Evolutionary conservation across 2,329 filamentous ascomycete genomes (phyloP), one percentile per base, ranked within the genome.

Genomic region (Colletotrichum ledebouriae): DNA sequence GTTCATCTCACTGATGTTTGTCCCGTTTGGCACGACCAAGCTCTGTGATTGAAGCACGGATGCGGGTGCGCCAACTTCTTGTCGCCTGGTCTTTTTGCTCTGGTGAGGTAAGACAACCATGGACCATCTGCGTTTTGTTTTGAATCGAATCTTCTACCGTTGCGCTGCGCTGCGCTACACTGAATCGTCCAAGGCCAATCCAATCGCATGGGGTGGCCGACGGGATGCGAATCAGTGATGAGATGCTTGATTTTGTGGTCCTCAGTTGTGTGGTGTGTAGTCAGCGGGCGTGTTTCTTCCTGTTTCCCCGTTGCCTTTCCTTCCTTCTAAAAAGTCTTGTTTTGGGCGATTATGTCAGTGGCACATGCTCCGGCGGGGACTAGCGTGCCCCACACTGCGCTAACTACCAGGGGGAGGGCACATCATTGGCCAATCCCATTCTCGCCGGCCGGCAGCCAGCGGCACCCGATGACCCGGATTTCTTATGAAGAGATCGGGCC

Each of bases 381-480:
- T 44, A 64, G 61, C 39, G 15, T n/a, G 41, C 12, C 17, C 47
- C 47, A 55, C 46, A 47, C 13, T 13, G 29, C 34, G 39, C 42
- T 41, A 34, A 61, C 46, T 49, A 10, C 47, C 47, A 56, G 42
- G 42, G 55, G 33, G 11, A 39, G 29, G 17, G 15, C 33, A 22
- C 47, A 22, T 55, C 55, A 68, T 68, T 60, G 65, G 61, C 9
- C 49, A 37, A 59, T 47, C 20, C 17, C 25, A 22, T 42, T 52
- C 33, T 47, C 44, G 39, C 37, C 44, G 46, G 25, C 60, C 64
- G 59, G 60, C 60, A 67, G 17, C 52, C 11, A 52, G 47, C 65
- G 55, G 65, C 33, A 68, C 55, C 60, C 65, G 55, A 68, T 49
- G 65, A 59, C 49, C 61, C 59, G 64, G 52, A 67, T 62, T 29